Conservation (phyloP, 2,329 filamentous ascomycete genomes). For the Plenodomus lindquistii region DNA sequence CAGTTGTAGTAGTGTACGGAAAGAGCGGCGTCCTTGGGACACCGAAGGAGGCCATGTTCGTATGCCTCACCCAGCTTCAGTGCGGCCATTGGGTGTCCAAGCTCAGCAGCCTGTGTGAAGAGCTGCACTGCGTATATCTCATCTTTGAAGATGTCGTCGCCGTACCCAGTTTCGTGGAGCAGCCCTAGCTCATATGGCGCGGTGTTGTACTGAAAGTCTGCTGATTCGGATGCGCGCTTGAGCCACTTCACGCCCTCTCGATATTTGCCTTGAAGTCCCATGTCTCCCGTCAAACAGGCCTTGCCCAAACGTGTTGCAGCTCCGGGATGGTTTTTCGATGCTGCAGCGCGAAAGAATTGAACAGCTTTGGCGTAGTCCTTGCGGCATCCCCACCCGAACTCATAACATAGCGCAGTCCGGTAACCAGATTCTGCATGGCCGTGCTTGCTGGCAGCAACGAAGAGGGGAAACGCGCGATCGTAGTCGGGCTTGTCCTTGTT, state of each 20-base stretch:
- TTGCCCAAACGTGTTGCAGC: constrained; percentile 91
- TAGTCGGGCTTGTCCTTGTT: constrained; percentile 93
- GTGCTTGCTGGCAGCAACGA: constrained; percentile 92
- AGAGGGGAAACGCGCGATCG: constrained; percentile 88
- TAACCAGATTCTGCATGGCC: constrained; percentile 96
- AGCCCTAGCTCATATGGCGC: constrained; percentile 89
- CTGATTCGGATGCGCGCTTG: constrained; percentile 86
- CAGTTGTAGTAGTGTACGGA: constrained; percentile 98
- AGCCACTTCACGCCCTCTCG: constrained; percentile 95
- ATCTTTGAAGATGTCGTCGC: constrained; percentile 91
- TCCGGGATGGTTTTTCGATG: constrained; percentile 91
- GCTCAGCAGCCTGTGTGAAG: constrained; percentile 89
- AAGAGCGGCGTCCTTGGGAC: constrained; percentile 86
- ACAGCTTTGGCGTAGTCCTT: constrained; percentile 90
- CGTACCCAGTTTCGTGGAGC: constrained; percentile 90
- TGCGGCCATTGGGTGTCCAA: constrained; percentile 85
- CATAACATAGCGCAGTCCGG: constrained; percentile 90
- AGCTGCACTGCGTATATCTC: constrained; percentile 88
- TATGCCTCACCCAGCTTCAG: constrained; percentile 94
- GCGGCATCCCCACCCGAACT: constrained; percentile 95
- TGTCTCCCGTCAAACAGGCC: constrained; percentile 85
- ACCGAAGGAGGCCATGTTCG: constrained; percentile 85
- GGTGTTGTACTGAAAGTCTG: constrained; percentile 88
- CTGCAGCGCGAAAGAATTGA: constrained; percentile 87
- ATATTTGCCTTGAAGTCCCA: constrained; percentile 81